Evolutionary conservation across 2,329 filamentous ascomycete genomes (phyloP), one percentile per base, ranked within the genome.

Genomic region (Botrytis medusae): DNA sequence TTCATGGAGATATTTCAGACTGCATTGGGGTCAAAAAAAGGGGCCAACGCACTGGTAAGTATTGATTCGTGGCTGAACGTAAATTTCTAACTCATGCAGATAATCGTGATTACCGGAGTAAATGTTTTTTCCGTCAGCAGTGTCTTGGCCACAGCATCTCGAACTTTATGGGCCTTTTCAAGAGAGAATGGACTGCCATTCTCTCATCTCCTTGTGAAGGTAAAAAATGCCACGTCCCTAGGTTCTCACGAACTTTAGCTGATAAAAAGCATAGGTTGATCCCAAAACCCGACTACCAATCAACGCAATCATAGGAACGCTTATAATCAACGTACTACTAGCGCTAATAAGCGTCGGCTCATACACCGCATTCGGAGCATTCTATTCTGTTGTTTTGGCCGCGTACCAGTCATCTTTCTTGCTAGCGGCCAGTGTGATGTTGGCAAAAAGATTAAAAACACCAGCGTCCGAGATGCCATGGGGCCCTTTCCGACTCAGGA

Each of bases 331-430:
- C 42, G 37, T 73, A 18, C 71, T 71, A 1, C 61, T 73, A 12
- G 65, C 61, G 22, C 60, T 73, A 6, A 68, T 73, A 40, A 69
- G 64, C n/a, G 37, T 74, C 42, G 65, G 65, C 20, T 71, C 73
- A n/a, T 34, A 48, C 12, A 72, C 63, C 6, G 65, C 59, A 16
- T 73, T 73, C 32, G 59, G 37, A 6, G 73, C 73, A 1, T 69
- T 74, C 9, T 51, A 65, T 18, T 71, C 65, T n/a, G 54, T 74
- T 29, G 60, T 67, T 32, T 34, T 74, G 8, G 72, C 74, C 29
- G 57, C 63, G 7, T 73, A 71, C 40, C 73, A 74, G 46, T 73
- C 54, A 51, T 73, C 67, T 4, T 74, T 74, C 46, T 22, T 69
- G 9, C 16, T 74, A 4, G 57, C 71, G 1, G 74, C 72, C 4